A percentile compares a stretch with the other conserved stretches of the same genome.
Evolutionary conservation across 140 eudicot genomes (phyloP).

Genomic region (Senecio squalidus): DNA sequence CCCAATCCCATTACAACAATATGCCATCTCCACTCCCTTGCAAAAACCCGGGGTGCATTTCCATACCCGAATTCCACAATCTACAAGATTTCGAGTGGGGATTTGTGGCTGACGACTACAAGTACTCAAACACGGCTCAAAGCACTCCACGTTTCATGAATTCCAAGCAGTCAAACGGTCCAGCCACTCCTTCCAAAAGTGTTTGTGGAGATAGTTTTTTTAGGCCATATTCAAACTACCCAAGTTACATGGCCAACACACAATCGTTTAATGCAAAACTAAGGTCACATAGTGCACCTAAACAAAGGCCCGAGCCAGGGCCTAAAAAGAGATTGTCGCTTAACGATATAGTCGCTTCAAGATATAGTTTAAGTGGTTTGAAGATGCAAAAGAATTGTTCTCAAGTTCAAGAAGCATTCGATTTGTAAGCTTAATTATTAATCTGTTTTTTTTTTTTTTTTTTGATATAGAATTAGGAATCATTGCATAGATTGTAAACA

Average conservation of each 20-base stretch:
- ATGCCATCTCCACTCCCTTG: conserved; percentile 48
- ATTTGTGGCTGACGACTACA: conserved; percentile 43
- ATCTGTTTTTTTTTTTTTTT: conserved; percentile 8
- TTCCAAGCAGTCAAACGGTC: conserved; percentile 39
- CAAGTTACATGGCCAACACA: conserved; percentile 81
- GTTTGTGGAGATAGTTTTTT: conserved; percentile 69
- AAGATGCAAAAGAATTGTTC: conserved; percentile 70
- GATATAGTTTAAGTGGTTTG: conserved; percentile 80
- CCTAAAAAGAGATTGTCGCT: conserved; percentile 64
- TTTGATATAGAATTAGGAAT: conserved; percentile 22
- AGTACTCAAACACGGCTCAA: conserved; percentile 51
- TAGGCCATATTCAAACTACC: conserved; percentile 59
- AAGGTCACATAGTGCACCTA: conserved; percentile 92
- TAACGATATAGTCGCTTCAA: conserved; percentile 73
- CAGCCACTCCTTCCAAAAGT: conserved; percentile 75
- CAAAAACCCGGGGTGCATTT: conserved; percentile 35
- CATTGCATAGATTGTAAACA: conserved; percentile 24
- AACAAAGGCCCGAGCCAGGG: conserved; percentile 73
- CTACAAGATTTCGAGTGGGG: conserved; percentile 66
- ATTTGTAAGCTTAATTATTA: conserved; percentile 27
- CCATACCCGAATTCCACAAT: conserved; percentile 49
- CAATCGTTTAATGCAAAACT: conserved; percentile 78
- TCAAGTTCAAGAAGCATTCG: conserved; percentile 56
- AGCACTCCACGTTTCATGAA: conserved; percentile 63
- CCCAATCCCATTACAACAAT: conserved; percentile 38